Percentiles rank a stretch among this genome's conserved stretches.
Conservation (phyloP, 2,329 filamentous ascomycete genomes). For the Aspergillus sergii region DNA sequence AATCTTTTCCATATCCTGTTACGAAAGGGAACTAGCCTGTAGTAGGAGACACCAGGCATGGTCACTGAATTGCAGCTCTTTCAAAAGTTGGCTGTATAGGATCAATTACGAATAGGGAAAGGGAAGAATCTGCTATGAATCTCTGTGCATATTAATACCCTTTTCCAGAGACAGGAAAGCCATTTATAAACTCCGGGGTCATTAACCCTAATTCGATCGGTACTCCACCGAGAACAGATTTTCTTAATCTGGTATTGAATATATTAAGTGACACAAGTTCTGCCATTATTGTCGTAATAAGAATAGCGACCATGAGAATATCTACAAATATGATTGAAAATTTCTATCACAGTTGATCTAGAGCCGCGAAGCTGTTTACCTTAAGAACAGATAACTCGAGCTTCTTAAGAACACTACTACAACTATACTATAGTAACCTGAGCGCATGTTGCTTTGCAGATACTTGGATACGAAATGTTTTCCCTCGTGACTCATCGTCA, state of each 20-base stretch:
- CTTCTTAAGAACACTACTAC: background rate
- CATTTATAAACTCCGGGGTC: too few species aligned
- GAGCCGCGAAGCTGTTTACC: too few species aligned
- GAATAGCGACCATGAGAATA: background rate
- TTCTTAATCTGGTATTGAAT: background rate
- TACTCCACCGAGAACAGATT: background rate
- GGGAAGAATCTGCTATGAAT: background rate
- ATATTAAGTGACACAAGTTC: background rate
- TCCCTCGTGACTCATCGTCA: too few species aligned
- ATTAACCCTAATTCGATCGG: background rate
- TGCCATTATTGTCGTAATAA: background rate
- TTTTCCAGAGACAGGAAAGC: background rate
- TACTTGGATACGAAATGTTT: too few species aligned
- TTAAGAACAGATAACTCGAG: background rate
- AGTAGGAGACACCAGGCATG: background rate
- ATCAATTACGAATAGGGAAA: background rate
- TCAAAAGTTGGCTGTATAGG: background rate
- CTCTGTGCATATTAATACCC: background rate
- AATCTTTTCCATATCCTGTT: background rate
- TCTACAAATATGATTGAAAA: background rate
- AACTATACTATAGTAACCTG: background rate
- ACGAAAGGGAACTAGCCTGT: background rate
- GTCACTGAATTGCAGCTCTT: background rate
- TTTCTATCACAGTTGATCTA: background rate
- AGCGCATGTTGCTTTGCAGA: background rate